Evolutionary conservation across 2,329 filamentous ascomycete species (phyloP), one percentile per base, ranked within the genome.

Genomic region (Furcasterigmium furcatum): DNA sequence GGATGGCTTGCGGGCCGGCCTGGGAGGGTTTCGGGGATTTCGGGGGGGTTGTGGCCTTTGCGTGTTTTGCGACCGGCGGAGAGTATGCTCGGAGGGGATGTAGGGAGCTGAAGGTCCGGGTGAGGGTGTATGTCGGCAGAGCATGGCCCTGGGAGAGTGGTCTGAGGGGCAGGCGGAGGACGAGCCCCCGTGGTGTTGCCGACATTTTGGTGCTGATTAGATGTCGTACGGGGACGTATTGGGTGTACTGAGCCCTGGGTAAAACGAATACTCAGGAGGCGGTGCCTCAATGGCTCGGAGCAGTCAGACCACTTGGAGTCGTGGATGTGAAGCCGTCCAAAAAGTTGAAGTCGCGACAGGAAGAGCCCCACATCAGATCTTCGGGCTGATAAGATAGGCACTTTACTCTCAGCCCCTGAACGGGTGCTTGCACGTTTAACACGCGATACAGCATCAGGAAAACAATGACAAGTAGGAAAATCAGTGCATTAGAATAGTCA

Each of bases 261-360:
- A n/a, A n/a, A n/a, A n/a, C n/a, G n/a, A n/a, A n/a, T n/a, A n/a
- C n/a, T n/a, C n/a, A n/a, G n/a, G 13, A 40, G 38, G 19, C 25
- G n/a, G 12, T 18, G 38, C 25, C 25, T 19, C 38, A 40, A 40
- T 40, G 38, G 38, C 21, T 40, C 13, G 20, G 21, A 29, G 13
- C 14, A 40, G 20, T 40, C 38, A 40, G 38, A 40, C 38, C 38
- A 40, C 38, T 5, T n/a, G 30, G 18, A 24, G 38, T 29, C 38
- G 14, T 25, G 13, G 34, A 43, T 21, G 25, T 46, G 50, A 51
- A 52, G 50, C 50, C 45, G 48, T 52, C 48, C 43, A 43, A 44
- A 50, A 52, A 48, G 44, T 51, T 41, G 42, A 41, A 42, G 43
- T 48, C 43, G 50, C 22, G 43, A 41, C 42, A 12, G 43, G 24